These are phyloP conservation scores for Beauveria sp. DNA, from an alignment of 2,329 filamentous ascomycete genomes.

Conservation along the genomic window DNA sequence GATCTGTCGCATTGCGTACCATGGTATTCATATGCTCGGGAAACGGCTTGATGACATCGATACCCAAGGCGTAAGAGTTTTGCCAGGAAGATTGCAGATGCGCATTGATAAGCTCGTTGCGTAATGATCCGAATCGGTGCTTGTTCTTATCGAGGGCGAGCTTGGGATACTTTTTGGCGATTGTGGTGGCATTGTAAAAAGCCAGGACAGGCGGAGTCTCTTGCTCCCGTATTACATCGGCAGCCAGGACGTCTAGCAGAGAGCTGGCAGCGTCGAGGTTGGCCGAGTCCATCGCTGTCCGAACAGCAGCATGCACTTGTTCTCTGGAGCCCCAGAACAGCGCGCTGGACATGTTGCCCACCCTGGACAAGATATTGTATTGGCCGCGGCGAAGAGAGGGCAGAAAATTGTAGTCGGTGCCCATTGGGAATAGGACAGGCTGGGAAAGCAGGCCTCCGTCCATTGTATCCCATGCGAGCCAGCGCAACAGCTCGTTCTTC, in stretches of 20 bases:
- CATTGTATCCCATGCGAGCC: slow-evolving; percentile 92
- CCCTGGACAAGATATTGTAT: slow-evolving; percentile 65
- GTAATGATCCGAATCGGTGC: slow-evolving; percentile 47
- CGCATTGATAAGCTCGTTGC: slow-evolving; percentile 71
- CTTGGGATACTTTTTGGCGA: slow-evolving; percentile 59
- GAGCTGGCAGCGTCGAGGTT: slow-evolving; percentile 49
- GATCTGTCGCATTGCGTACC: slow-evolving; percentile 58
- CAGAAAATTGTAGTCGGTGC: slow-evolving; percentile 62
- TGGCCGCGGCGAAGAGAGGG: slow-evolving; percentile 66
- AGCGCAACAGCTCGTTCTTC: slow-evolving; percentile 67
- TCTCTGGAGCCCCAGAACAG: slow-evolving; percentile 64
- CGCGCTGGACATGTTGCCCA: slow-evolving; percentile 61
- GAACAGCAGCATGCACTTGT: slow-evolving; percentile 56
- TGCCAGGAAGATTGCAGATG: slow-evolving; percentile 86
- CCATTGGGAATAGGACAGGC: slow-evolving; percentile 81
- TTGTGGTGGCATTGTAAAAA: slow-evolving; percentile 60
- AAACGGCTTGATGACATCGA: slow-evolving; percentile 74
- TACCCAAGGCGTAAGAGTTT: slow-evolving; percentile 65
- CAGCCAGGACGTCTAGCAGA: slow-evolving; percentile 54
- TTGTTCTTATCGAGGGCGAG: slow-evolving; percentile 49
- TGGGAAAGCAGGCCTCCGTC: slow-evolving; percentile 73
- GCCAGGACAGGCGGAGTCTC: slow-evolving; percentile 60
- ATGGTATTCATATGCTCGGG: slow-evolving; percentile 67
- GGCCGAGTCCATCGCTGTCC: slow-evolving; percentile 48
- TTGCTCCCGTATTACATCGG: slow-evolving; percentile 58